These are phyloP conservation scores for Pachysandra terminalis DNA, from an alignment of 164 flowering plant species.

Conservation along the genomic window DNA sequence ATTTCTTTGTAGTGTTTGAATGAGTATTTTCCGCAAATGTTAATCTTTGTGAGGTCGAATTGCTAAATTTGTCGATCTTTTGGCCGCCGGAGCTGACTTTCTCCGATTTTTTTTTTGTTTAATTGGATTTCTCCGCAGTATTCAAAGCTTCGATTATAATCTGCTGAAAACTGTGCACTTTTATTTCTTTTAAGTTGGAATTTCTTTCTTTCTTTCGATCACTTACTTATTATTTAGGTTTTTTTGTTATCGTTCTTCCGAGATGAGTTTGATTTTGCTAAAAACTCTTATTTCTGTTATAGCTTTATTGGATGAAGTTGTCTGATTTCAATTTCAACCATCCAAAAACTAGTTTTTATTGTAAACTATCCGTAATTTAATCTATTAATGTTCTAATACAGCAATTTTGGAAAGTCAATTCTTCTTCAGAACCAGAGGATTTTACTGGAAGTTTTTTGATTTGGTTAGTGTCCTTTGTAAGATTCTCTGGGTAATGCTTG, in stretches of 20 bases:
- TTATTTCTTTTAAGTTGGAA: not conserved
- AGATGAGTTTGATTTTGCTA: not conserved
- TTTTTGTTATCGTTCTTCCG: not conserved
- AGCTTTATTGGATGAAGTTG: not conserved
- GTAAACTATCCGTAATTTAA: too few species aligned
- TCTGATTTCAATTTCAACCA: not conserved
- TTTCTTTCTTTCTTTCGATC: too few species aligned
- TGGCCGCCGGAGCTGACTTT: not conserved
- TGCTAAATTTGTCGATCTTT: not conserved
- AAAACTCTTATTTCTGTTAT: not conserved
- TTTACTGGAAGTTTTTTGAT: not conserved
- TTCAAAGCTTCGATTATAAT: not conserved
- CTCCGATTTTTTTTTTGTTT: not conserved
- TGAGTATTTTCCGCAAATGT: not conserved
- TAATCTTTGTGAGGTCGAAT: not conserved
- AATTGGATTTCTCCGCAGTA: not conserved
- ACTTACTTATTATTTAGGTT: not conserved
- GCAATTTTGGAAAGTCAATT: not conserved
- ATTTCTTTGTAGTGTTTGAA: not conserved
- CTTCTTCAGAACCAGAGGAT: not conserved
- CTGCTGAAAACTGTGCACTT: not conserved
- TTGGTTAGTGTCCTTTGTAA: not conserved
- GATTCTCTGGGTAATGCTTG: not conserved
- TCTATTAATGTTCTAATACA: too few species aligned
- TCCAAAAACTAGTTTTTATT: too few species aligned